Percentiles rank a stretch among this genome's conserved stretches.
Conservation (phyloP, 495 filamentous ascomycete species). For the Daldinia vernicosa region DNA sequence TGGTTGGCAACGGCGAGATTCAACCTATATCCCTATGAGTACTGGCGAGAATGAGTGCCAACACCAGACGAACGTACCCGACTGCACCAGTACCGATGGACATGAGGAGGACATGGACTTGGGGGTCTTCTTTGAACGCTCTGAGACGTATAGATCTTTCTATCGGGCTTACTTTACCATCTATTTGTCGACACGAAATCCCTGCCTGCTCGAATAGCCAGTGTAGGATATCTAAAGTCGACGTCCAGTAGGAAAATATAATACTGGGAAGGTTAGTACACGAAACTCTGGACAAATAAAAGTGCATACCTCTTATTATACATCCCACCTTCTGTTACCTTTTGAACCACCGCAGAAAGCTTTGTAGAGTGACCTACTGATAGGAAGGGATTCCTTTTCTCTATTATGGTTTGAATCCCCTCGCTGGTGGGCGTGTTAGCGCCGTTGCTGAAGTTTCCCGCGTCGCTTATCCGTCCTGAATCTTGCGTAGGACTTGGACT, state of each 20-base stretch:
- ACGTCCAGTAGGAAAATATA: constrained; percentile 64
- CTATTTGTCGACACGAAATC: constrained; percentile 39
- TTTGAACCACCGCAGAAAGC: neutral
- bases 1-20: constrained; percentile 59
- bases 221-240: constrained; percentile 53
- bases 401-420: neutral
- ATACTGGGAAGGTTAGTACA: constrained; percentile 47
- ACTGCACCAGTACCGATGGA: constrained; percentile 62
- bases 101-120: constrained; percentile 57
- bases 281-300: neutral
- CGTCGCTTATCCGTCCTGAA: neutral
- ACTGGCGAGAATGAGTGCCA: neutral
- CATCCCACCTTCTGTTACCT: neutral
- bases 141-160: constrained; percentile 48
- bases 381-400: neutral
- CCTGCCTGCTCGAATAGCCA: constrained; percentile 24
- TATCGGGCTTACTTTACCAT: constrained; percentile 6
- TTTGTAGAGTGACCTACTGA: neutral
- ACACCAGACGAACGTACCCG: constrained; percentile 48
- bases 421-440: neutral
- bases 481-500: neutral
- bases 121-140: constrained; percentile 43
- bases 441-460: neutral
- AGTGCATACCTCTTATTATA: neutral
- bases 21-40: constrained; percentile 45